Base-by-base conservation (phyloP, 805 yeast species). In the Hanseniaspora taiwanica region DNA sequence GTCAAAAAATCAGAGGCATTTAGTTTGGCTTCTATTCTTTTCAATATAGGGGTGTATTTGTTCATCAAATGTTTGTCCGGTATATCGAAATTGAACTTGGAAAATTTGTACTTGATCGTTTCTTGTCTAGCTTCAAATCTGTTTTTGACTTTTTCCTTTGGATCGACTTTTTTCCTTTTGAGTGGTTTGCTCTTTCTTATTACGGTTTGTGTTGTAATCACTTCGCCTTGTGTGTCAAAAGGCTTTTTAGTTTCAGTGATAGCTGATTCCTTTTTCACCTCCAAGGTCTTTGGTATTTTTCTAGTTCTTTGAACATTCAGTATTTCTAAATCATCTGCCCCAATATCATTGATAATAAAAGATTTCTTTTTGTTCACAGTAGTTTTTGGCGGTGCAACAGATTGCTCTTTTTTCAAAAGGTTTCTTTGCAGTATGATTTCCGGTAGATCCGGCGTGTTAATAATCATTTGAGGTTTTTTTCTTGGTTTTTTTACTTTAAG, bases 1-100 rank as follows among this genome's bases (percentile, higher is more conserved):
- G 39, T 38, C 10, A 36, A 37, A 44, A 52, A 40, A 12, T 55
- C 58, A 10, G 47, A 49, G 10, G 38, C 43, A 19, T 19, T 42
- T 12, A 58, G 37, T 36, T 46, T 38, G 9, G 45, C 42, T 37
- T 51, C 54, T 1, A 54, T 53, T 36, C 50, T 49, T 32, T 50
- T 54, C 27, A 56, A 36, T 7, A 52, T 47, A 8, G 50, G 37
- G 20, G 43, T 46, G 12, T 40, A 36, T 13, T 29, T 24, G 14
- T 35, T 29, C 2, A 47, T 37, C 4, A 43, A 35, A 24, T 40
- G 43, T 21, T 36, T 38, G 13, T 40, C 33, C 4, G 47, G 49
- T 6, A 44, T 33, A 13, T 17, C 35, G 38, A 42, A 42, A 6
- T 40, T 24, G 21, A 19, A 35, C 17, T 38, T 36, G 6, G 19